A percentile compares a stretch with the other conserved stretches of the same genome.
Conservation (phyloP, 441 rosid species). For the Erodium moschatum region DNA sequence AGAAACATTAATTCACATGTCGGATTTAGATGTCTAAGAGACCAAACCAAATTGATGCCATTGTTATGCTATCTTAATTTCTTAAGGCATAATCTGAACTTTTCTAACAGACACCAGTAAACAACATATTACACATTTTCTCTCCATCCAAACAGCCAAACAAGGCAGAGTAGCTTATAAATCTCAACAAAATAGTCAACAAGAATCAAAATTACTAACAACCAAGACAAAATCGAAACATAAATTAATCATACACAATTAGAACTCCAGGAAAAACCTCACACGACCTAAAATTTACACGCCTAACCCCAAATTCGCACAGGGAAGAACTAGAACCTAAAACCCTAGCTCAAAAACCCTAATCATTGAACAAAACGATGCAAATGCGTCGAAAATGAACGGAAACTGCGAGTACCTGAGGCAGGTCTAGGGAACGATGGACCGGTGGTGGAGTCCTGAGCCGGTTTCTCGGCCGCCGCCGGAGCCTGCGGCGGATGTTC, state of each 20-base stretch:
- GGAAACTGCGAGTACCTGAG: not conserved
- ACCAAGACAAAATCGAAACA: not conserved
- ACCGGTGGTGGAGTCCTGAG: conserved; percentile 26
- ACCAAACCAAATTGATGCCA: no score
- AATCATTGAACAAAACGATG: not conserved
- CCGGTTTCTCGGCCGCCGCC: conserved; percentile 7
- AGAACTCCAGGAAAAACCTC: no score
- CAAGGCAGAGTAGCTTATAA: not conserved
- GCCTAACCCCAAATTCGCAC: not conserved
- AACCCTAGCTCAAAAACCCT: conserved; percentile 8
- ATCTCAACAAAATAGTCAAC: not conserved
- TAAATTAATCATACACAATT: not conserved
- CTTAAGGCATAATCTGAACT: not conserved
- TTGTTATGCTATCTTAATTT: not conserved
- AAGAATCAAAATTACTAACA: not conserved
- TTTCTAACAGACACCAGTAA: not conserved
- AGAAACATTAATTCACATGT: not conserved
- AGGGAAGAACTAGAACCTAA: not conserved
- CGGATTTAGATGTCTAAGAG: no score
- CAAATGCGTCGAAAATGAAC: not conserved
- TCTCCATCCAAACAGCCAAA: conserved; percentile 3
- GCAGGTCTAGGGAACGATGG: conserved; percentile 19
- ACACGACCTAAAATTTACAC: not conserved
- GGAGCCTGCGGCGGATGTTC: conserved; percentile 28
- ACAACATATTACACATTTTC: not conserved